A percentile compares a stretch with the other conserved stretches of the same genome.
These are phyloP conservation scores for Diutina rugosa DNA, from an alignment of 1,139 yeast species.

Conservation along the genomic window DNA sequence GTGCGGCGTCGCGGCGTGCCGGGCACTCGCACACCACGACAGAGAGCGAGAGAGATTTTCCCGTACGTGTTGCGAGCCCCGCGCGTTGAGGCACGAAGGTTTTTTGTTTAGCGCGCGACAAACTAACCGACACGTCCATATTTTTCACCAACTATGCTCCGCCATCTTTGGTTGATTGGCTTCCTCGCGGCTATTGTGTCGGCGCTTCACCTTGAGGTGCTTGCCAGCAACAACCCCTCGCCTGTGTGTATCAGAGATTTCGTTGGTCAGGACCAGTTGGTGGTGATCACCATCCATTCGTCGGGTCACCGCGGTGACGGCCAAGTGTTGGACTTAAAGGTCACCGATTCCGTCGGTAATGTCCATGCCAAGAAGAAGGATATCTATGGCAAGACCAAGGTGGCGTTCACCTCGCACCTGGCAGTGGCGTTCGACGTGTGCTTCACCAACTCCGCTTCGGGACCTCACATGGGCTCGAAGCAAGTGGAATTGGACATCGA, in stretches of 20 bases:
- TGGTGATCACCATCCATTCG: constrained; percentile 67
- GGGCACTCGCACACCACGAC: too few species aligned
- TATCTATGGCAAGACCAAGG: constrained; percentile 49
- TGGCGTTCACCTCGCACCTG: constrained; percentile 75
- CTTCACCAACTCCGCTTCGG: constrained; percentile 50
- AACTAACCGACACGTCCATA: constrained; percentile 1
- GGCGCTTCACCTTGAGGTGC: constrained; percentile 29
- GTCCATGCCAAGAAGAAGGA: constrained; percentile 57
- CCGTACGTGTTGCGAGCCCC: not conserved
- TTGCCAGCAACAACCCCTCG: constrained; percentile 20
- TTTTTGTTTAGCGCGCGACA: not conserved
- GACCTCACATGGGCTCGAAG: constrained; percentile 26
- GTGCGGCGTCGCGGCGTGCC: not conserved
- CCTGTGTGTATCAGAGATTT: constrained; percentile 79
- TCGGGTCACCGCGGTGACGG: constrained; percentile 77
- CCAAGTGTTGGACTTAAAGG: constrained; percentile 51
- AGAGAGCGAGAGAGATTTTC: too few species aligned
- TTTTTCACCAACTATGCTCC: constrained; percentile 4
- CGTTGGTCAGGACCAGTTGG: constrained; percentile 70
- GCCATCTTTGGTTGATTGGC: constrained; percentile 6
- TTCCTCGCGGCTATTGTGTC: constrained; percentile 11
- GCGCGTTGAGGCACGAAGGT: not conserved
- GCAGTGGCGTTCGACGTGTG: constrained; percentile 86
- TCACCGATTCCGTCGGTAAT: constrained; percentile 58
- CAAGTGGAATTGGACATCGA: constrained; percentile 84